Evolutionary conservation across 2,329 filamentous ascomycete genomes (phyloP).

Genomic region (Whalleya microplaca): DNA sequence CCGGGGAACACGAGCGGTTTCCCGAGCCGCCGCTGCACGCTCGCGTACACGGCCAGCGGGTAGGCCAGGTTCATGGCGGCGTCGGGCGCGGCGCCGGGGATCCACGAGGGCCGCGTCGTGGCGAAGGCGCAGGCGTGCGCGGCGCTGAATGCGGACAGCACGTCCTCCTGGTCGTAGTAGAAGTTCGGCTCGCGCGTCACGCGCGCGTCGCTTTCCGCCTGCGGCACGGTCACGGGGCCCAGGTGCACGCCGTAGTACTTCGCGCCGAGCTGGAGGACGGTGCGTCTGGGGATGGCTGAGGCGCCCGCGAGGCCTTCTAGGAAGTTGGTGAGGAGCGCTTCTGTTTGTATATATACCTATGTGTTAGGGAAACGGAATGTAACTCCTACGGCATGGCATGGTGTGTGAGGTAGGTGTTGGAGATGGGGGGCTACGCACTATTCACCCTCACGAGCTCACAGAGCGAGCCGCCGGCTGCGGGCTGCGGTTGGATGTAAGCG

Average conservation of each 20-base stretch:
- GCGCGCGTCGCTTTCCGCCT: constrained; percentile 50
- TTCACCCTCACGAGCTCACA: constrained; percentile 57
- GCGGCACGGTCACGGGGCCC: constrained; percentile 46
- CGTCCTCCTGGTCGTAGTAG: constrained; percentile 59
- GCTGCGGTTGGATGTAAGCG: constrained; percentile 55
- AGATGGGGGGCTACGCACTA: constrained; percentile 1
- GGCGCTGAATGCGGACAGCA: constrained; percentile 47
- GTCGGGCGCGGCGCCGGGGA: constrained; percentile 53
- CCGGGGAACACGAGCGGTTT: constrained; percentile 48
- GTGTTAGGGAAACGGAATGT: background rate
- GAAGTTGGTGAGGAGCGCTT: constrained; percentile 50
- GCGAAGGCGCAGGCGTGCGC: constrained; percentile 46
- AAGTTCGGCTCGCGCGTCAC: constrained; percentile 53
- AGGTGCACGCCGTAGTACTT: constrained; percentile 58
- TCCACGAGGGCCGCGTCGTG: constrained; percentile 50
- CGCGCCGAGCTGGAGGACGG: constrained; percentile 55
- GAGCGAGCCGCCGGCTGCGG: constrained; percentile 46
- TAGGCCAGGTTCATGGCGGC: constrained; percentile 54
- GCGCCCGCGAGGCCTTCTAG: constrained; percentile 42
- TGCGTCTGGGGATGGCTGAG: constrained; percentile 41
- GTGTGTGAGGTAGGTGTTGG: background rate
- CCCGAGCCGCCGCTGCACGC: constrained; percentile 47
- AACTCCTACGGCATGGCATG: background rate
- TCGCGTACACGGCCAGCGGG: constrained; percentile 53
- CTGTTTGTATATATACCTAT: background rate